These are phyloP conservation scores for Starmerella potacharoeniae DNA, from an alignment of 805 yeast genomes.

Conservation along the genomic window DNA sequence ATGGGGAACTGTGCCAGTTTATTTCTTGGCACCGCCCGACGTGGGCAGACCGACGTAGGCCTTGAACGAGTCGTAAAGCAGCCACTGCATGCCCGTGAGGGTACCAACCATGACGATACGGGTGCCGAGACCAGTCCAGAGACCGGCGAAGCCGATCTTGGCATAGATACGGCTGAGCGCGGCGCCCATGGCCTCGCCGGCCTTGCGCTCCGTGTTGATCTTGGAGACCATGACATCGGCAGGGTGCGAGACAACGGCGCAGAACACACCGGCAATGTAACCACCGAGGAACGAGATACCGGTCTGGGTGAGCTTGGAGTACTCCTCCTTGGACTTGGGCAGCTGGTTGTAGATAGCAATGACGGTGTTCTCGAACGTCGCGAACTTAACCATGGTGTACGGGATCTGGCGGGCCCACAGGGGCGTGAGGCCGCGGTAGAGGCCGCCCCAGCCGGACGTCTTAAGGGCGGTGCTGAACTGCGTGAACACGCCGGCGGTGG, in stretches of 20 bases:
- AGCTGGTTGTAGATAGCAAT: conserved; percentile 60
- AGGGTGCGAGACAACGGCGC: conserved; percentile 93
- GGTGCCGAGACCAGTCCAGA: conserved; percentile 90
- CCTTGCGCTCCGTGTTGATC: conserved; percentile 59
- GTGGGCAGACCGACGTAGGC: conserved; percentile 88
- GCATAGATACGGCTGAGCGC: conserved; percentile 65
- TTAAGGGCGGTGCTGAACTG: conserved; percentile 60
- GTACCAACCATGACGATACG: conserved; percentile 97
- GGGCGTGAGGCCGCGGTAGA: conserved; percentile 83
- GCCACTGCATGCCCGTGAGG: conserved; percentile 93
- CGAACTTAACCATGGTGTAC: conserved; percentile 93
- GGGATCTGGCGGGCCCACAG: conserved; percentile 95
- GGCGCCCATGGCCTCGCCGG: conserved; percentile 51
- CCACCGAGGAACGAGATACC: conserved; percentile 93
- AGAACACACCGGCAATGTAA: conserved; percentile 91
- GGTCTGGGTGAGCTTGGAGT: conserved; percentile 66
- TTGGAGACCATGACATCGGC: conserved; percentile 96
- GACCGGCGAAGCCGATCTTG: conserved; percentile 78
- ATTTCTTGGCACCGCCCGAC: conserved; percentile 46
- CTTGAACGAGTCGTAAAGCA: conserved; percentile 89
- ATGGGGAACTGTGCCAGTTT: neutral
- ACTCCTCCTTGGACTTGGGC: conserved; percentile 62
- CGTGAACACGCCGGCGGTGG: conserved; percentile 48
- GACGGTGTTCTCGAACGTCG: conserved; percentile 85
- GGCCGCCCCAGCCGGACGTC: conserved; percentile 58